Conservation (phyloP, 371 early-diverging fungal species). For the Rhizoclosmatium hyalinum region DNA sequence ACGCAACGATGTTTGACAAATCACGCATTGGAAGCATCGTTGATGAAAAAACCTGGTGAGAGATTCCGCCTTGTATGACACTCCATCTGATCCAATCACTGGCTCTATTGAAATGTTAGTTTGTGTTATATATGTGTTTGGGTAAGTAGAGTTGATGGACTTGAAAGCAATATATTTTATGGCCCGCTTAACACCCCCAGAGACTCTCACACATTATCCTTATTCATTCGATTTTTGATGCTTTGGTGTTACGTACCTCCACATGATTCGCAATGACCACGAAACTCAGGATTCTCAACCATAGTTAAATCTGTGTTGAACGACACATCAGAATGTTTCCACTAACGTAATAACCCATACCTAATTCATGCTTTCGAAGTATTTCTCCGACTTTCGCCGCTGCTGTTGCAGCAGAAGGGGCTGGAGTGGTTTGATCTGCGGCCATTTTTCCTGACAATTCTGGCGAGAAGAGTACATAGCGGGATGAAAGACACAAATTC, state of each 20-base stretch:
- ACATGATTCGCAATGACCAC: conserved; percentile 23
- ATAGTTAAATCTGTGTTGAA: not conserved
- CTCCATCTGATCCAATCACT: conserved; percentile 20
- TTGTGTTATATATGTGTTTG: not conserved
- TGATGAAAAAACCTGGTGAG: conserved; percentile 13
- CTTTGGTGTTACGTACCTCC: not conserved
- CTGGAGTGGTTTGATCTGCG: not conserved
- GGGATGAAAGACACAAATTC: too few species aligned
- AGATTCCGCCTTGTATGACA: conserved; percentile 20
- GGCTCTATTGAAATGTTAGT: not conserved
- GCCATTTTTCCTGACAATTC: not conserved
- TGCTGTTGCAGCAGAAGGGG: conserved; percentile 3
- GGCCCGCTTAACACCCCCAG: too few species aligned
- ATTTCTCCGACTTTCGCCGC: conserved; percentile 6
- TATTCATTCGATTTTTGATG: not conserved
- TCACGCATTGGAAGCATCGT: conserved; percentile 22
- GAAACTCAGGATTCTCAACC: conserved; percentile 17
- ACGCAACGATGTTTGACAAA: not conserved
- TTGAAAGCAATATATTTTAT: not conserved
- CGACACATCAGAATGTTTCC: not conserved
- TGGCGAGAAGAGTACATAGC: too few species aligned
- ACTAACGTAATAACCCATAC: not conserved
- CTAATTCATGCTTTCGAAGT: conserved; percentile 6
- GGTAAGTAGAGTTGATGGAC: not conserved
- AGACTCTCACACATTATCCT: too few species aligned